Evolutionary conservation across 176 grass and related monocot species (phyloP).

Genomic region (Ensete ventricosum): DNA sequence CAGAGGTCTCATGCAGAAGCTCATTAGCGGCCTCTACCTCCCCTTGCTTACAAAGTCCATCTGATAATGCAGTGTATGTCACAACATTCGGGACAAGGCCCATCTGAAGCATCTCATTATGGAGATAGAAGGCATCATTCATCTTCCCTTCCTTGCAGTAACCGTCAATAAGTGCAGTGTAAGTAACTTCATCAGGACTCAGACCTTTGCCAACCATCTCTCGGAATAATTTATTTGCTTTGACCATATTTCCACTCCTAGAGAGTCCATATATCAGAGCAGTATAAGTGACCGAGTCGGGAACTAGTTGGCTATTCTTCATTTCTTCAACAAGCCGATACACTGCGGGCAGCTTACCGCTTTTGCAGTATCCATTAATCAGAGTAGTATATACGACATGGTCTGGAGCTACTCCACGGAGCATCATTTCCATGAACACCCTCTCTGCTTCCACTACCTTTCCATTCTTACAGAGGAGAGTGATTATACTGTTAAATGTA

Average conservation of each 20-base stretch:
- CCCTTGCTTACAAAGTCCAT: constrained; percentile 83
- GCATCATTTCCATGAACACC: constrained; percentile 59
- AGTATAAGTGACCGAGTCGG: constrained; percentile 67
- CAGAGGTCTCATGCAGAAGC: constrained; percentile 77
- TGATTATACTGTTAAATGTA: constrained; percentile 55
- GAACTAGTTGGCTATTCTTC: constrained; percentile 43
- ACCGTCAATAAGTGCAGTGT: constrained; percentile 71
- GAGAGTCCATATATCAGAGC: constrained; percentile 59
- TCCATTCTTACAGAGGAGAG: constrained; percentile 52
- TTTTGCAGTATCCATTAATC: constrained; percentile 65
- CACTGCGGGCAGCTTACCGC: constrained; percentile 51
- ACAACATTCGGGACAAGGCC: constrained; percentile 71
- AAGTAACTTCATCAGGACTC: constrained; percentile 61
- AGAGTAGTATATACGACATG: constrained; percentile 50
- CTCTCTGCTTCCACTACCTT: constrained; percentile 48
- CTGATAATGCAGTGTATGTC: constrained; percentile 80
- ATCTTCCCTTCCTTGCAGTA: constrained; percentile 76
- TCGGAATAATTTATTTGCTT: constrained; percentile 49
- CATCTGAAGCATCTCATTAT: constrained; percentile 62
- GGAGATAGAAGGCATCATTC: constrained; percentile 57
- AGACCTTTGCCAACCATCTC: constrained; percentile 56
- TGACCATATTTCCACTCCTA: constrained; percentile 48
- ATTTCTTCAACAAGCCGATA: constrained; percentile 63
- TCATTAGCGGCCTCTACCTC: constrained; percentile 71
- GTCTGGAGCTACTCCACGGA: constrained; percentile 43